Evolutionary conservation across 768 basidiomycete genomes (phyloP).

Genomic region (Mycena vitilis): DNA sequence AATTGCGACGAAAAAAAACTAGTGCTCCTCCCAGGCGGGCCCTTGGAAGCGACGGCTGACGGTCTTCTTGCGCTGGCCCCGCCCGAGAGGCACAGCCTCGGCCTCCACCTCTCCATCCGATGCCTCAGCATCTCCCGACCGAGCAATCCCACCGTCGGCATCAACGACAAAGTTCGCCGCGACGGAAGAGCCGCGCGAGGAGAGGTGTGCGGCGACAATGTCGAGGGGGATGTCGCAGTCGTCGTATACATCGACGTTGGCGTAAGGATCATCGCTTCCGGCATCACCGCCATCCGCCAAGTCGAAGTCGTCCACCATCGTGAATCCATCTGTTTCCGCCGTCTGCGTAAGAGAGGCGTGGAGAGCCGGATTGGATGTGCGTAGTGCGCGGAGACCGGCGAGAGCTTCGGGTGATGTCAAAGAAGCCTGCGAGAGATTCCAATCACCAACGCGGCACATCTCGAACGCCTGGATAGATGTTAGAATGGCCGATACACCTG

Average conservation of each 20-base stretch:
- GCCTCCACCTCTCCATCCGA: neutral
- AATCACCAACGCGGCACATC: conserved; percentile 13
- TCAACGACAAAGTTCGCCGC: neutral
- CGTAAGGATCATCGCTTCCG: neutral
- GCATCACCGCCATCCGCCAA: no score
- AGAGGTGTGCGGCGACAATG: neutral
- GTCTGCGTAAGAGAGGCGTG: neutral
- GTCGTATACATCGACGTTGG: conserved; percentile 6
- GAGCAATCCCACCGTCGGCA: neutral
- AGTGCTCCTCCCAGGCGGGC: conserved; percentile 7
- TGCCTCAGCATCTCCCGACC: neutral
- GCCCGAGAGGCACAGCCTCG: neutral
- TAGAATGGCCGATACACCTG: no score
- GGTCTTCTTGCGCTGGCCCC: neutral
- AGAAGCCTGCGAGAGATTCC: conserved; percentile 5
- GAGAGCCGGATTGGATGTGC: neutral
- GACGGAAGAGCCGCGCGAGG: neutral
- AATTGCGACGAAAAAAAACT: conserved; percentile 6
- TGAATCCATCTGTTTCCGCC: no score
- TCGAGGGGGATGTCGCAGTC: conserved; percentile 30
- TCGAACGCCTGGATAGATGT: conserved; percentile 16
- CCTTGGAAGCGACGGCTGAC: neutral
- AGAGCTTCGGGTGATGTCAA: conserved; percentile 17
- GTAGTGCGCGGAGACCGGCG: conserved; percentile 10
- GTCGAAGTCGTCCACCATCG: no score